Conservation (phyloP, 108 stramenopile genomes). For the Fragilaria radians region DNA sequence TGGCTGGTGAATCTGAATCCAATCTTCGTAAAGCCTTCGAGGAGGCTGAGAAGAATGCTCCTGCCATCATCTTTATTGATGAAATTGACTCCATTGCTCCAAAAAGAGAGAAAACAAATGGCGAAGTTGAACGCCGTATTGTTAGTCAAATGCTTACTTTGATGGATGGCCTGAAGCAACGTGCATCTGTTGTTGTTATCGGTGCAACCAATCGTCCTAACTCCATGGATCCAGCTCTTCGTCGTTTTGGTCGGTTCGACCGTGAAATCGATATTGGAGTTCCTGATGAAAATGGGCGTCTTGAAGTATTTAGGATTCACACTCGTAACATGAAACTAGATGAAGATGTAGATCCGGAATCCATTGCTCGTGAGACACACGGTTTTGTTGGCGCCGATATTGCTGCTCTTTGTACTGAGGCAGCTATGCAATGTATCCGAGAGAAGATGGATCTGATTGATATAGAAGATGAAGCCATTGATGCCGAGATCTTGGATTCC, state of each 20-base stretch:
- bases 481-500: conserved; percentile 97
- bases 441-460: conserved; percentile 99
- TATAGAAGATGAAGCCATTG: conserved; percentile 99
- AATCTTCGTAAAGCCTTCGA: conserved; percentile 98
- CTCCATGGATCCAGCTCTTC: conserved; percentile 93
- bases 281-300: conserved; percentile 98
- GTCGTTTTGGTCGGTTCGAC: conserved; percentile 99
- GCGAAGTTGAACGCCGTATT: conserved; percentile 99
- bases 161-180: conserved; percentile 98
- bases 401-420: conserved; percentile 99
- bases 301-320: conserved; percentile 99
- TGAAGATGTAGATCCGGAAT: conserved; percentile 98
- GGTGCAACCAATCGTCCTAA: conserved; percentile 98
- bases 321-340: conserved; percentile 99
- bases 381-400: conserved; percentile 99
- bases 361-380: conserved; percentile 96
- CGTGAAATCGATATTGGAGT: conserved; percentile 99
- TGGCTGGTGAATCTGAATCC: conserved; percentile 98
- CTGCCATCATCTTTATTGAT: conserved; percentile 99
- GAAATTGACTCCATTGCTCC: conserved; percentile 99
- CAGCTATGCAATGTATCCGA: conserved; percentile 99
- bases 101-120: conserved; percentile 99
- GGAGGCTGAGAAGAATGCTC: conserved; percentile 99
- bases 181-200: conserved; percentile 95
- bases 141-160: conserved; percentile 97